phyloP scores from a whole-genome alignment of 2,329 filamentous ascomycete genomes.

The Diaporthe batatas region DNA sequence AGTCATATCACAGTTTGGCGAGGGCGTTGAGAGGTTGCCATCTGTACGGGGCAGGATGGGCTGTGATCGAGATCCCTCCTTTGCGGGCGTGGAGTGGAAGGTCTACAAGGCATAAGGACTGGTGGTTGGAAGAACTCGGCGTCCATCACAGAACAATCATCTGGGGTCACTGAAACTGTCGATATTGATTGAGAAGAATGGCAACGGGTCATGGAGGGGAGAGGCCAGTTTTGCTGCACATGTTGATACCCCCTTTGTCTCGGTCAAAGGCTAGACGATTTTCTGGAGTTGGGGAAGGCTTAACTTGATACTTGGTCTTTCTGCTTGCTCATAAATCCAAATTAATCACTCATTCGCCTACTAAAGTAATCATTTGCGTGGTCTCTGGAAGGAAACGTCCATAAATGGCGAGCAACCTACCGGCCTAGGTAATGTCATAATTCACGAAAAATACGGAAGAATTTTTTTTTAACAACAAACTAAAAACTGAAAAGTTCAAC shows the following conservation, averaged over 20 bases:
- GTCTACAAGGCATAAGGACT: slow-evolving; percentile 44
- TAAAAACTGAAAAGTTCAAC: not conserved
- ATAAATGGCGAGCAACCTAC: not conserved
- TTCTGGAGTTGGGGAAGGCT: not conserved
- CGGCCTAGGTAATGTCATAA: no score
- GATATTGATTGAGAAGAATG: not conserved
- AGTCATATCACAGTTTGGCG: slow-evolving; percentile 23
- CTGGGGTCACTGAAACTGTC: not conserved
- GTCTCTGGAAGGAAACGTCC: not conserved
- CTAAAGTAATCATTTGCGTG: not conserved
- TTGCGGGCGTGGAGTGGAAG: slow-evolving; percentile 37
- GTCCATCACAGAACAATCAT: not conserved
- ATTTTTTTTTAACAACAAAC: no score
- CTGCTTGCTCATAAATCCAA: no score
- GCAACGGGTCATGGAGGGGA: not conserved
- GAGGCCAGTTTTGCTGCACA: not conserved
- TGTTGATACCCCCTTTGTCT: slow-evolving; percentile 6
- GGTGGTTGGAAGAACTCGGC: not conserved
- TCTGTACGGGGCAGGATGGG: slow-evolving; percentile 33
- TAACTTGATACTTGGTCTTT: not conserved
- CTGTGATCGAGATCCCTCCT: slow-evolving; percentile 40
- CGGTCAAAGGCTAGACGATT: not conserved
- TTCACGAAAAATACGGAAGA: no score
- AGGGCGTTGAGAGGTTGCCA: slow-evolving; percentile 5
- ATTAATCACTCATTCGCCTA: not conserved